These are phyloP conservation scores for Prunus dulcis DNA, from an alignment of 306 rosid species.

Conservation along the genomic window DNA sequence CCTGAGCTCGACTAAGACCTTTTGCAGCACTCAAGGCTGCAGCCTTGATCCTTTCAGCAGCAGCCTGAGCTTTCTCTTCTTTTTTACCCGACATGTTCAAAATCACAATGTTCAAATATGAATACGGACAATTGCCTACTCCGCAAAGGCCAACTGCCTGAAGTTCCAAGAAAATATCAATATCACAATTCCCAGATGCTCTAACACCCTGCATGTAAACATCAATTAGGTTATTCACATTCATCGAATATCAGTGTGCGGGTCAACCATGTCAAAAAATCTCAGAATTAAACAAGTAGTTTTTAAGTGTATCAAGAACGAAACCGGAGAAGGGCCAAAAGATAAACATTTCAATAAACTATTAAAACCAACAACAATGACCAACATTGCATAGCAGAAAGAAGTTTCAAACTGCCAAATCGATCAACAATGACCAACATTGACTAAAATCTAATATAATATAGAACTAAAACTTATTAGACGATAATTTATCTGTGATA, in stretches of 20 bases:
- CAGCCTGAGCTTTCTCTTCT: conserved; percentile 94
- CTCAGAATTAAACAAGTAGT: neutral
- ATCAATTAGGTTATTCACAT: neutral
- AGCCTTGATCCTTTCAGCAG: conserved; percentile 95
- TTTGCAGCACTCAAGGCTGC: conserved; percentile 91
- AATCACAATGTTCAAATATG: conserved; percentile 5
- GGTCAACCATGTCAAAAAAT: neutral
- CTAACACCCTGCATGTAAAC: conserved; percentile 11
- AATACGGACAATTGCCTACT: neutral
- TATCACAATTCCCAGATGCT: neutral
- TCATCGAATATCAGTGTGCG: neutral
- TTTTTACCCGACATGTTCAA: conserved; percentile 85
- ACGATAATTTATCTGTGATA: neutral
- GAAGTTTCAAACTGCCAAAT: neutral
- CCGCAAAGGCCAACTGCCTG: neutral
- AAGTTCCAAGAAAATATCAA: neutral
- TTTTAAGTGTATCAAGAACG: neutral
- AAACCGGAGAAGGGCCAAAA: neutral
- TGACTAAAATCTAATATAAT: neutral
- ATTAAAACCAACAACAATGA: neutral
- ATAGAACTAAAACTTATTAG: neutral
- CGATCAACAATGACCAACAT: neutral
- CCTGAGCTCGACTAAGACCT: conserved; percentile 98
- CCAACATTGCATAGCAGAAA: neutral
- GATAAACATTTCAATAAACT: neutral